Percentiles rank a stretch among this genome's conserved stretches.
phyloP scores from a whole-genome alignment of 345 rosid genomes.

The Salix koriyanagi region DNA sequence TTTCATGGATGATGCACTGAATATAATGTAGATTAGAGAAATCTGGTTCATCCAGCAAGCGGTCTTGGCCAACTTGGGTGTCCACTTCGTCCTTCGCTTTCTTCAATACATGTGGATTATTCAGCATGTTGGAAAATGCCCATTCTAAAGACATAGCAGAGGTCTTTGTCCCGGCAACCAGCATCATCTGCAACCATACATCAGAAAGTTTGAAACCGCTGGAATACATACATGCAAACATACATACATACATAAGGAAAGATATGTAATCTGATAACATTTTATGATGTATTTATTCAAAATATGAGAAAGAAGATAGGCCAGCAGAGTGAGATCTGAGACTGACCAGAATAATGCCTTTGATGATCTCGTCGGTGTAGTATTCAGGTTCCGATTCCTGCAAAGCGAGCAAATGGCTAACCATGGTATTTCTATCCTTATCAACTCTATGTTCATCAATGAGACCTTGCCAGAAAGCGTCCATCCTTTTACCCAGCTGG shows the following conservation, averaged over 20 bases:
- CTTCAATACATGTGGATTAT: slow-evolving; percentile 3
- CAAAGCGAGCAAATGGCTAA: slow-evolving; percentile 40
- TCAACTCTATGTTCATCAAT: slow-evolving; percentile 42
- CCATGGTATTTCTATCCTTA: slow-evolving; percentile 25
- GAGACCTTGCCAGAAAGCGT: slow-evolving; percentile 40
- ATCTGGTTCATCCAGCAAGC: slow-evolving; percentile 12
- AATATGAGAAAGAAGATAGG: neutral
- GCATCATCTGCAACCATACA: neutral
- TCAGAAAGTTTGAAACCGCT: neutral
- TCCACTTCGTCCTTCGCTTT: slow-evolving; percentile 14
- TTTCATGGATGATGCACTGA: slow-evolving; percentile 11
- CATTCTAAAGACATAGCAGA: slow-evolving; percentile 12
- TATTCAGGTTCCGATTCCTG: slow-evolving; percentile 40
- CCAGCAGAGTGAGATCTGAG: neutral
- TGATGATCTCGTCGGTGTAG: slow-evolving; percentile 45
- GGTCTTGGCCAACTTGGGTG: neutral
- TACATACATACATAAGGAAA: too few relatives aligned
- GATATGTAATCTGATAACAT: too few relatives aligned
- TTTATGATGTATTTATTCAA: neutral
- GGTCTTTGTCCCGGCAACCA: slow-evolving; percentile 14
- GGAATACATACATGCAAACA: neutral
- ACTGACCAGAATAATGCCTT: slow-evolving; percentile 30
- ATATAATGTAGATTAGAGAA: slow-evolving; percentile 10
- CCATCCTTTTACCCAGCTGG: slow-evolving; percentile 20
- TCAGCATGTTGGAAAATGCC: slow-evolving; percentile 15